Evolutionary conservation across 441 rosid species (phyloP), one percentile per base, ranked within the genome.

Genomic region (Eruca vesicaria): DNA sequence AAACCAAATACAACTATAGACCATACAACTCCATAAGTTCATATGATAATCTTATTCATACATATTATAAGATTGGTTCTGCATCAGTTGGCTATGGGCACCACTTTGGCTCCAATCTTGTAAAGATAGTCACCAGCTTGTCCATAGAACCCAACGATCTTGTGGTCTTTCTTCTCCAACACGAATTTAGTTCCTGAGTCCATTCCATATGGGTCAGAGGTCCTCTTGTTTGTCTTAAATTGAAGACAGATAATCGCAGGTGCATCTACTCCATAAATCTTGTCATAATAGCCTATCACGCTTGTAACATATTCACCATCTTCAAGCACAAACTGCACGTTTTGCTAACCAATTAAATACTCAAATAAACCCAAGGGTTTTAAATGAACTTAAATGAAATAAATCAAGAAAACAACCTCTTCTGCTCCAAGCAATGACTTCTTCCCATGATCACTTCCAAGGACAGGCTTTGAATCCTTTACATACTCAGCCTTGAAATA

Each of bases 141-240:
- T 68, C 78, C 81, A 28, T 78, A 2, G 50, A 78, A 73, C n/a
- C 81, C 81, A 62, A 78, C 68, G n/a, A 78, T 73, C 29, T 73
- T 78, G 58, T 74, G 56, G 66, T 45, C 75, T 64, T 68, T 63
- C 78, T 73, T 63, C 61, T 68, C 78, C 20, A 73, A 29, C 15
- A 74, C 56, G 12, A 73, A 73, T 23, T 68, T 4, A 68, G 69
- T 68, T 61, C 81, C 81, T 16, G 57, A 50, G 59, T 63, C 71
- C 1, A 68, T 18, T 33, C 81, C 81, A 43, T 29, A 73, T 10
- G 75, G 71, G 5, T 7, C 33, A 55, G 74, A 78, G 0, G 15
- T 35, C 43, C 61, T 73, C 58, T 73, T 63, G 78, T 78, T 78
- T 21, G 78, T 78, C 62, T 62, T 69, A 43, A 78, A 73, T 43